These are phyloP conservation scores for Pythium aquatile DNA, from an alignment of 352 stramenopile species.

Conservation along the genomic window DNA sequence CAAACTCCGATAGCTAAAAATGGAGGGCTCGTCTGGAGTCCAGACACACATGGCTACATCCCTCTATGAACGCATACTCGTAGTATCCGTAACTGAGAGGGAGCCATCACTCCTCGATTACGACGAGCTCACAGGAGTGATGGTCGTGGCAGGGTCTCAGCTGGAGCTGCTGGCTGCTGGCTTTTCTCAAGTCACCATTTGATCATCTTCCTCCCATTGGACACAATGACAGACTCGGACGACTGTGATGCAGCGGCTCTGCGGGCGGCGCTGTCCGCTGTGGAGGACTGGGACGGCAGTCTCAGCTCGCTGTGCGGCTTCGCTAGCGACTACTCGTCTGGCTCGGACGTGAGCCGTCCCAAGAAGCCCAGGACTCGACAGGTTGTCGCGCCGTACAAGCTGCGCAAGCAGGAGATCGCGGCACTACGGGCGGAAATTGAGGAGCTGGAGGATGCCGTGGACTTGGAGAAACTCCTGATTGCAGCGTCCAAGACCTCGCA, in stretches of 20 bases:
- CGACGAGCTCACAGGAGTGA: too few relatives aligned
- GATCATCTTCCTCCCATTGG: too few relatives aligned
- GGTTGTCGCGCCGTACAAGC: constrained; percentile 4
- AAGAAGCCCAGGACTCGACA: neutral
- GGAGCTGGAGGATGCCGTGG: constrained; percentile 12
- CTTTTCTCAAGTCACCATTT: too few relatives aligned
- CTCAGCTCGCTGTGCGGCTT: neutral
- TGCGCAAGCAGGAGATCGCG: constrained; percentile 11
- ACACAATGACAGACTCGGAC: neutral
- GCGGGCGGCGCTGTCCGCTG: neutral
- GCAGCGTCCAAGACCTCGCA: constrained; percentile 1
- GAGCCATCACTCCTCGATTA: too few relatives aligned
- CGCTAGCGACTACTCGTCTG: neutral
- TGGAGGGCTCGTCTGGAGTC: too few relatives aligned
- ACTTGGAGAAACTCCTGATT: constrained; percentile 2
- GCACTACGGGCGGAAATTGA: constrained; percentile 12
- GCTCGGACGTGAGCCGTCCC: neutral
- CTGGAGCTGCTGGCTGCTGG: too few relatives aligned
- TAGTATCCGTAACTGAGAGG: too few relatives aligned
- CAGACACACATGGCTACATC: too few relatives aligned
- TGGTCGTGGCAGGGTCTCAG: too few relatives aligned
- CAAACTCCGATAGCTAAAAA: too few relatives aligned
- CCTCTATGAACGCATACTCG: too few relatives aligned
- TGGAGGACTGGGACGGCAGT: constrained; percentile 3
- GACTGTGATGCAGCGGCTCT: neutral